These are phyloP conservation scores for Homolaphlyctis polyrhiza DNA, from an alignment of 371 early-diverging fungal species.

Conservation along the genomic window DNA sequence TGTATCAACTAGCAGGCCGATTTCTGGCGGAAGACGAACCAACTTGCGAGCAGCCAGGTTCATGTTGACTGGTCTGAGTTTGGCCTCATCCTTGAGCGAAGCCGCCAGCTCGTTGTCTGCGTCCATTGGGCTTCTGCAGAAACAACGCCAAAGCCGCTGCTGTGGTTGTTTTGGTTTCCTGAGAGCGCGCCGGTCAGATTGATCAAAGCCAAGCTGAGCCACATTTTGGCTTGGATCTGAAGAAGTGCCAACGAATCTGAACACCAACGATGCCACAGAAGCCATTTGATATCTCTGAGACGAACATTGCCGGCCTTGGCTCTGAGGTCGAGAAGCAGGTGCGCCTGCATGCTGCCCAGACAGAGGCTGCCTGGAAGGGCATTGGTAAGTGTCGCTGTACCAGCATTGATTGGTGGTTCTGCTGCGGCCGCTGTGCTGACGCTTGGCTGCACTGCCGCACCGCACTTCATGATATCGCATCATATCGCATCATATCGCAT, in stretches of 20 bases:
- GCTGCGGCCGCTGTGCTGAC: background rate
- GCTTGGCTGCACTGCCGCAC: background rate
- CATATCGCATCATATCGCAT: background rate
- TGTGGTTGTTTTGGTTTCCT: no score
- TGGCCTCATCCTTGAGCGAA: slow-evolving; percentile 8
- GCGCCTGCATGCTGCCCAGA: slow-evolving; percentile 62
- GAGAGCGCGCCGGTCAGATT: no score
- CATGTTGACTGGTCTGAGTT: slow-evolving; percentile 11
- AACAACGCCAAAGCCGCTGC: no score
- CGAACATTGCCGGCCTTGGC: slow-evolving; percentile 54
- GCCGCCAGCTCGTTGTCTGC: slow-evolving; percentile 1
- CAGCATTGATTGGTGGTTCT: background rate
- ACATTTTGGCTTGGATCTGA: no score
- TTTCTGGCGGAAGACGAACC: slow-evolving; percentile 18
- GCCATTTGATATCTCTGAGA: slow-evolving; percentile 65
- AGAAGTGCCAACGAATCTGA: no score
- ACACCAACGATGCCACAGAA: no score
- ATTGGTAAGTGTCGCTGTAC: slow-evolving; percentile 42
- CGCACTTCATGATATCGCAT: background rate
- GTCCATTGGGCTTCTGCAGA: no score
- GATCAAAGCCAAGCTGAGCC: no score
- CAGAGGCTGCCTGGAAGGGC: slow-evolving; percentile 68
- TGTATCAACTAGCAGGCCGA: slow-evolving; percentile 10
- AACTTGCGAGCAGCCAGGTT: slow-evolving; percentile 21
- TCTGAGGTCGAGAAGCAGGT: slow-evolving; percentile 58